phyloP scores from a whole-genome alignment of 2,329 filamentous ascomycete species.

The Aplosporella prunicola region DNA sequence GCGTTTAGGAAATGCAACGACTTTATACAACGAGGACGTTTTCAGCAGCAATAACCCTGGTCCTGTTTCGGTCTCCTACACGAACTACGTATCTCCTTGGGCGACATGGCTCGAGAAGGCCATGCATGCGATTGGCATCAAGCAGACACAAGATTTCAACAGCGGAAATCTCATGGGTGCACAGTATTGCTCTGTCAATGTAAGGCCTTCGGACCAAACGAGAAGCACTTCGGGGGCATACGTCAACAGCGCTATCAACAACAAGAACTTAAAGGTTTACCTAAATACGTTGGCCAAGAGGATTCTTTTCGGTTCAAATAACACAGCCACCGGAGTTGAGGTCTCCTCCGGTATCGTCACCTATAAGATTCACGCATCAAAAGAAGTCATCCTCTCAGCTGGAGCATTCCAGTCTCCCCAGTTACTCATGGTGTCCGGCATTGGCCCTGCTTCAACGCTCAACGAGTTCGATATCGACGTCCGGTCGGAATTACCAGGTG shows the following conservation, averaged over 20 bases:
- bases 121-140: slow-evolving; percentile 18
- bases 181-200: slow-evolving; percentile 20
- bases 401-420: slow-evolving; percentile 36
- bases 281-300: slow-evolving; percentile 23
- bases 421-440: slow-evolving; percentile 28
- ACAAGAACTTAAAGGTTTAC: slow-evolving; percentile 19
- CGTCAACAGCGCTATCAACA: slow-evolving; percentile 7
- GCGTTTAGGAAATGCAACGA: slow-evolving; percentile 16
- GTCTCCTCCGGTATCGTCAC: slow-evolving; percentile 9
- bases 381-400: slow-evolving; percentile 37
- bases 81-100: slow-evolving; percentile 20
- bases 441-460: slow-evolving; percentile 21
- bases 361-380: slow-evolving; percentile 21
- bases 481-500: slow-evolving; percentile 16
- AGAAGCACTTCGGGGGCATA: slow-evolving; percentile 17
- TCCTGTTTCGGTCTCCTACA: slow-evolving; percentile 20
- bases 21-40: slow-evolving; percentile 14
- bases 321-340: slow-evolving; percentile 18
- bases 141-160: slow-evolving; percentile 16
- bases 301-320: slow-evolving; percentile 24
- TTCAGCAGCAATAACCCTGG: slow-evolving; percentile 15
- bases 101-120: slow-evolving; percentile 18
- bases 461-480: slow-evolving; percentile 16
- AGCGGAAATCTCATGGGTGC: slow-evolving; percentile 18
- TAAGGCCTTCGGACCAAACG: slow-evolving; percentile 19